Percentiles rank a stretch among this genome's conserved stretches.
Conservation (phyloP, 2,329 filamentous ascomycete genomes). For the Huntiella decipiens region DNA sequence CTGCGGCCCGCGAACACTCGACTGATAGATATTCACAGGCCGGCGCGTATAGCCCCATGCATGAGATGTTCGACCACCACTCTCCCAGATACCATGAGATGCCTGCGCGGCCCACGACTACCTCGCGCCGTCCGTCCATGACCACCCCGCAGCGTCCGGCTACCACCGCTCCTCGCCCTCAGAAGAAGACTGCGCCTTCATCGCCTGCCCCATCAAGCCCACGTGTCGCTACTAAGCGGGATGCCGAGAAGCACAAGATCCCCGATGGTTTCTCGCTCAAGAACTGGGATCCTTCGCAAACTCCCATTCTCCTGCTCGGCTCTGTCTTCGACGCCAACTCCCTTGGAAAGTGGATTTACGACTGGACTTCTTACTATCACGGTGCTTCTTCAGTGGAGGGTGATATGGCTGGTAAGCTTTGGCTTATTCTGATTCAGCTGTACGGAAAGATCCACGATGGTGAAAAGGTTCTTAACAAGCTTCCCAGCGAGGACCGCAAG, state of each 20-base stretch:
- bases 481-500: slow-evolving; percentile 40
- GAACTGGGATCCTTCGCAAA: slow-evolving; percentile 92
- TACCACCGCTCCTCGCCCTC: slow-evolving; percentile 30
- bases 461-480: slow-evolving; percentile 48
- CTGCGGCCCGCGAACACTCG: slow-evolving; percentile 7
- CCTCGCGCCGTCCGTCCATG: slow-evolving; percentile 29
- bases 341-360: slow-evolving; percentile 97
- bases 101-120: slow-evolving; percentile 21
- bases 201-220: slow-evolving; percentile 13
- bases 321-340: slow-evolving; percentile 97
- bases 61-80: slow-evolving; percentile 7
- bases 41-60: slow-evolving; percentile 9
- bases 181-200: slow-evolving; percentile 19
- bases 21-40: slow-evolving; percentile 12
- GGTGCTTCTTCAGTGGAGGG: slow-evolving; percentile 66
- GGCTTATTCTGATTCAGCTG: slow-evolving; percentile 85
- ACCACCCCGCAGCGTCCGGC: slow-evolving; percentile 32
- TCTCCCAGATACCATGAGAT: slow-evolving; percentile 2
- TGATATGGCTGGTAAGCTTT: slow-evolving; percentile 84
- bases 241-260: slow-evolving; percentile 51
- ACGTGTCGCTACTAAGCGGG: slow-evolving; percentile 34
- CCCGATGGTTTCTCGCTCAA: slow-evolving; percentile 84
- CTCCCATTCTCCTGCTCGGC: slow-evolving; percentile 82
- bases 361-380: slow-evolving; percentile 91
- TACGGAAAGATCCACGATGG: slow-evolving; percentile 86